phyloP scores from a whole-genome alignment of 225 moss, liverwort and hornwort species.

The Polytrichum formosum region DNA sequence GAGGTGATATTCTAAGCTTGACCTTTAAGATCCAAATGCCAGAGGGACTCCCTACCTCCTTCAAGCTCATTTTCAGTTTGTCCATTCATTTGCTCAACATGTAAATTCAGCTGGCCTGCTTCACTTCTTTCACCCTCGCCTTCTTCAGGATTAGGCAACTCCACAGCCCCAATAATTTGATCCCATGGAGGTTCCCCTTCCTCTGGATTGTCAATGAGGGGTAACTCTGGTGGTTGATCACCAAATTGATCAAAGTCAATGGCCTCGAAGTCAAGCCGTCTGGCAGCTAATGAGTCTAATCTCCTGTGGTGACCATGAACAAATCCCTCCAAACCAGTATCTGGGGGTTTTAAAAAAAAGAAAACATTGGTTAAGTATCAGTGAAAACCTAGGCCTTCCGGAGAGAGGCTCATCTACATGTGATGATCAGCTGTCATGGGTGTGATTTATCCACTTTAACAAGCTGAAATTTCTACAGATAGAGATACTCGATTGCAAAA shows the following conservation, averaged over 20 bases:
- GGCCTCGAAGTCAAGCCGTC: constrained; percentile 23
- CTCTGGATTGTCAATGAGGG: constrained; percentile 13
- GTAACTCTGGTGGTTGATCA: constrained; percentile 46
- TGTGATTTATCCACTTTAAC: too few relatives aligned
- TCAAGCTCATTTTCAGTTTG: constrained; percentile 10
- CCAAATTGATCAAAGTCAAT: constrained; percentile 57
- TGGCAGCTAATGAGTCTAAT: constrained; percentile 8
- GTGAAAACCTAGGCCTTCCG: too few relatives aligned
- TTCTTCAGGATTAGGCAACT: not conserved
- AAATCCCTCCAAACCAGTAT: constrained; percentile 13
- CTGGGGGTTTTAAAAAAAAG: constrained; percentile 10
- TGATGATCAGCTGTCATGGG: too few relatives aligned
- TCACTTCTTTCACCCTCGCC: constrained; percentile 9
- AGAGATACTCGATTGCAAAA: too few relatives aligned
- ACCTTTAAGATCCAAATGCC: too few relatives aligned
- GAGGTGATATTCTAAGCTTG: too few relatives aligned
- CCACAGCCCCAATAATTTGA: too few relatives aligned
- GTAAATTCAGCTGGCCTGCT: constrained; percentile 3
- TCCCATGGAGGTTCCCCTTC: constrained; percentile 2
- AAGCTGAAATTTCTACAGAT: too few relatives aligned
- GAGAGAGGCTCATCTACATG: too few relatives aligned
- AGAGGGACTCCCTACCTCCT: constrained; percentile 25
- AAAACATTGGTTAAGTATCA: not conserved
- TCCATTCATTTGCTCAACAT: constrained; percentile 11
- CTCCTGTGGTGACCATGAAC: constrained; percentile 15